Base-by-base conservation (phyloP, 768 basidiomycete species). In the Asterophora parasitica region DNA sequence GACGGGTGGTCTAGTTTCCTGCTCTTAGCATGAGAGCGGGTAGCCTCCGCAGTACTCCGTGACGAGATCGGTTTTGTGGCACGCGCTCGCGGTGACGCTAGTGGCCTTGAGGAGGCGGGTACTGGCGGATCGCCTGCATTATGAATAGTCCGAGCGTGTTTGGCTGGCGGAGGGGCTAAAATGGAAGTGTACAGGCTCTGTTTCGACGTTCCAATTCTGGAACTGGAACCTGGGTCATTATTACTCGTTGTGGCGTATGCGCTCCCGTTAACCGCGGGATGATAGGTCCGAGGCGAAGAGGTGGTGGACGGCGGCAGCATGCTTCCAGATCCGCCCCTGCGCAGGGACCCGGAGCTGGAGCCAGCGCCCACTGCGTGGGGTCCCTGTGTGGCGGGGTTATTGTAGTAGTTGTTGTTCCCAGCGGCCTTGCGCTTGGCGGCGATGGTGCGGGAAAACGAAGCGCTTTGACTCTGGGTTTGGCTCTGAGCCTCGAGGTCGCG, bases 91-190 rank as follows among this genome's bases (percentile, higher is more conserved):
- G 75, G 76, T 34, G 75, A 77, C 41, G 71, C 65, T 55, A 70
- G 45, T 56, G 67, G 78, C 61, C 62, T 73, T 44, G 66, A 58
- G 32, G 82, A 72, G 26, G 82, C 73, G 28, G 79, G 69, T 9
- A 84, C 64, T 13, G 84, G 87, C 26, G 85, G 85, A 58, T 85
- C 85, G 41, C 66, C 67, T 9, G 80, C 79, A 60, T 88, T 88
- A 56, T 83, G 82, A 48, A 89, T 81, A n/a, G 88, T 90, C 42
- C 87, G 75, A 41, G 85, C 85, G 53, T 81, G 83, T 65, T 87
- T 86, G 20, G 78, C 65, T 10, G 85, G 79, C n/a, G 87, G 85
- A 23, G 82, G 83, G 26, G 85, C 84, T 49, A 91, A 76, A 45
- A 91, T 80, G 52, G 87, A 83, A 11, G 82, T 68, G 59, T 83